Percentiles rank a stretch among this genome's conserved stretches.
Evolutionary conservation across 306 rosid species (phyloP).

Genomic region (Gillenia trifoliata): DNA sequence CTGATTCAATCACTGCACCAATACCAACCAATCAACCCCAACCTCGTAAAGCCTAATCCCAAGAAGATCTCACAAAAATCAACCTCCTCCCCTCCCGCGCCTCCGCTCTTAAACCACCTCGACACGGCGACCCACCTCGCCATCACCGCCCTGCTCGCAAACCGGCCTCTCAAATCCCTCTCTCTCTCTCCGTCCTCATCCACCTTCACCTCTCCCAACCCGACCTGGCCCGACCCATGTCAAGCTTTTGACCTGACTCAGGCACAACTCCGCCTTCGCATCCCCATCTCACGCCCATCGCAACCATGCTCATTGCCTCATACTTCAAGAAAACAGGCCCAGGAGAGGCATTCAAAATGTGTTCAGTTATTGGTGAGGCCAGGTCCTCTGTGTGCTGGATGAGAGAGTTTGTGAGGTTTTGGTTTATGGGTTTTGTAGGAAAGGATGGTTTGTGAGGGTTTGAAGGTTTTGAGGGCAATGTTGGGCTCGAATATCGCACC

Average conservation of each 20-base stretch:
- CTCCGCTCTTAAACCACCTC: slow-evolving; percentile 48
- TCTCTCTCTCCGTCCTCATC: slow-evolving; percentile 34
- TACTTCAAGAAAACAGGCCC: slow-evolving; percentile 24
- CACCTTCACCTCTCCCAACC: slow-evolving; percentile 50
- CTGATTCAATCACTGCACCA: neutral
- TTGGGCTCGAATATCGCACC: slow-evolving; percentile 11
- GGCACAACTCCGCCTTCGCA: slow-evolving; percentile 34
- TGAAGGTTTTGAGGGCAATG: slow-evolving; percentile 49
- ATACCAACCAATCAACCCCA: neutral
- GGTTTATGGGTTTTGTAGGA: slow-evolving; percentile 39
- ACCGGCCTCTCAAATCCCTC: slow-evolving; percentile 47
- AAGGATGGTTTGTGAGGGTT: slow-evolving; percentile 41
- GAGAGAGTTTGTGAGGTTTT: slow-evolving; percentile 29
- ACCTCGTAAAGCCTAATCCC: slow-evolving; percentile 25
- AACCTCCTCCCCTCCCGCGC: slow-evolving; percentile 62
- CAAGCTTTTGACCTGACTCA: slow-evolving; percentile 60
- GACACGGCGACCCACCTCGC: slow-evolving; percentile 47
- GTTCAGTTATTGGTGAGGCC: slow-evolving; percentile 48
- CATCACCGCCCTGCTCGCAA: slow-evolving; percentile 36
- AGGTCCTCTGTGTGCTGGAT: slow-evolving; percentile 41
- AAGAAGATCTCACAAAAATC: slow-evolving; percentile 29
- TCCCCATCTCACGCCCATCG: slow-evolving; percentile 30
- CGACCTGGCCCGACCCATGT: slow-evolving; percentile 45
- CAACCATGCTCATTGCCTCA: slow-evolving; percentile 37
- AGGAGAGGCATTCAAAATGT: slow-evolving; percentile 50